Base-by-base conservation (phyloP, 768 basidiomycete species). In the Clathrus columnatus region DNA sequence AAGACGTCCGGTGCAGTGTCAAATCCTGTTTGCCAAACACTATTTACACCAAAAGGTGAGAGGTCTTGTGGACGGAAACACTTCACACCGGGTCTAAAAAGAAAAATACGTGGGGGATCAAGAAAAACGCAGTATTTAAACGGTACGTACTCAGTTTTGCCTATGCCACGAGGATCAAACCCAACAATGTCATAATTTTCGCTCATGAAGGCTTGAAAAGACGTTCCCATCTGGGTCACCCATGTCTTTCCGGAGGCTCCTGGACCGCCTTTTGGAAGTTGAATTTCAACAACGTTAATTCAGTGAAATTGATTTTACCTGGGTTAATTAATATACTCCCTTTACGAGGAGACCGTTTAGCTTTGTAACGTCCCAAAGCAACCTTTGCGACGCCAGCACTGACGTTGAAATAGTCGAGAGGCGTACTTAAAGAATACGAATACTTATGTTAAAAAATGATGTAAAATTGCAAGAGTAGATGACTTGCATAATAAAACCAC, bases 101-200 rank as follows among this genome's bases (percentile, higher is more conserved):
- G 8, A 20, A 50, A 26, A 32, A 27, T 32, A 26, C 4, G 7
- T 5, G 14, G 10, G 18, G 21, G 41, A 48, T 18, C 14, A 55
- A 36, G 18, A 8, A 17, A 18, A 18, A 32, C 6, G 18, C 14
- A 16, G 7, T 11, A 45, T 5, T 21, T 30, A 8, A 23, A 20
- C 18, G 43, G 42, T 8, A 18, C 28, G 51, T 18, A 57, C 59
- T 28, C 44, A 20, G 60, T 53, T 23, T 50, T 27, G 4, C 59
- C 54, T 3, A 59, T 56, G 18, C 60, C 60, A 45, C 60, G 59
- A 24, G 60, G 60, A 46, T 59, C 58, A 26, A 59, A 57, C 4
- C 59, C 58, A 18, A 61, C 36, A 16, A 61, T 56, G 42, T 61
- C 60, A 50, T 57, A 61, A 17, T 59, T 41, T 21, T 43, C 45